Conservation (phyloP, 1,284 basidiomycete species). For the Sanghuangporus baumii region DNA sequence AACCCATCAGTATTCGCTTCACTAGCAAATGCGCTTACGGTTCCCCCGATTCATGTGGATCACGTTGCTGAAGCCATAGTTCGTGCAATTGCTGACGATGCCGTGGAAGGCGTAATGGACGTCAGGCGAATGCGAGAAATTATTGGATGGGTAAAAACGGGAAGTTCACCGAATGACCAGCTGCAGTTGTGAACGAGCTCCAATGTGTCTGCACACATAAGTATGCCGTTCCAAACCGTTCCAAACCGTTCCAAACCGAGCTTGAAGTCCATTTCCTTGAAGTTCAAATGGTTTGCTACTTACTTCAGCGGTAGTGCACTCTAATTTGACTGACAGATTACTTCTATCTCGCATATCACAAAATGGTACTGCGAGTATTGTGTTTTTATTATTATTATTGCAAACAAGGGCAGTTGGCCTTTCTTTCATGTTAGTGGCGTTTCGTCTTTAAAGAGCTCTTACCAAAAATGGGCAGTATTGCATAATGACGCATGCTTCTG, state of each 20-base stretch:
- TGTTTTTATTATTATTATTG: too few relatives aligned
- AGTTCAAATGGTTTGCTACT: too few relatives aligned
- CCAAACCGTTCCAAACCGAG: neutral
- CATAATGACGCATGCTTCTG: neutral
- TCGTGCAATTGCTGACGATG: slow-evolving; percentile 41
- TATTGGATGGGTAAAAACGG: slow-evolving; percentile 54
- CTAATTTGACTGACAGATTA: too few relatives aligned
- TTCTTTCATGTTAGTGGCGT: too few relatives aligned
- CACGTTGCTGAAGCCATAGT: slow-evolving; percentile 88
- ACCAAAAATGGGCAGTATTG: neutral
- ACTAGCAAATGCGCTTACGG: slow-evolving; percentile 70
- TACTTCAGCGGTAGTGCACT: too few relatives aligned
- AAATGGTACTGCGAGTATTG: too few relatives aligned
- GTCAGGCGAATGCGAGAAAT: slow-evolving; percentile 72
- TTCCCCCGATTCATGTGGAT: slow-evolving; percentile 92
- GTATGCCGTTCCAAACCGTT: neutral
- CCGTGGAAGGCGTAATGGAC: slow-evolving; percentile 65
- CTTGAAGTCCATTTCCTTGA: too few relatives aligned
- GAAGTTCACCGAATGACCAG: slow-evolving; percentile 5
- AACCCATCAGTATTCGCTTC: slow-evolving; percentile 51
- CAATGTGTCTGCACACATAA: neutral
- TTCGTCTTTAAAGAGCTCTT: too few relatives aligned
- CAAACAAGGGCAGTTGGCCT: too few relatives aligned
- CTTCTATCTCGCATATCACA: too few relatives aligned
- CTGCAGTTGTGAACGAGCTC: neutral